Percentiles rank a stretch among this genome's conserved stretches.
These are phyloP conservation scores for Aspergillus ochraceus DNA, from an alignment of 2,329 filamentous ascomycete species.

Conservation along the genomic window DNA sequence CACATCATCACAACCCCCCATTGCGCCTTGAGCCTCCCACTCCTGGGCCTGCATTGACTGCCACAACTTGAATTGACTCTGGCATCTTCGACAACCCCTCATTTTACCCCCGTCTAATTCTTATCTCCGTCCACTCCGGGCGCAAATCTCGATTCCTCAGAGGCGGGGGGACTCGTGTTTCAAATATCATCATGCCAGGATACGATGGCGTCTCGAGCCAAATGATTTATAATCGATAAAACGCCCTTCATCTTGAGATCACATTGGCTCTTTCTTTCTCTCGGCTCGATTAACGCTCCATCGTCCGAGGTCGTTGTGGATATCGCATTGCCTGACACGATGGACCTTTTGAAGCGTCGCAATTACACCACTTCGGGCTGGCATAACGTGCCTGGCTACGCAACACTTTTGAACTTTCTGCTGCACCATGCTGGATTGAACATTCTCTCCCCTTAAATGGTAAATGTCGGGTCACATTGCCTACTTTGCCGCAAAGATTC, in stretches of 20 bases:
- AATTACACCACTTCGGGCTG: conserved; percentile 11
- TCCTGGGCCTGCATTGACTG: not conserved
- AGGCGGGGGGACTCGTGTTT: not conserved
- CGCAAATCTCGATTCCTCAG: not conserved
- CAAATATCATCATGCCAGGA: conserved; percentile 25
- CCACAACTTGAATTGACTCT: not conserved
- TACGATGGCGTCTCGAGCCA: conserved; percentile 20
- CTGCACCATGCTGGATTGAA: not conserved
- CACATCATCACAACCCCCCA: conserved; percentile 32
- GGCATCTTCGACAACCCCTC: not conserved
- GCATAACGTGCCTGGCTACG: conserved; percentile 7
- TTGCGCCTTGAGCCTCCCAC: conserved; percentile 26
- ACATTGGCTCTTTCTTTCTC: not conserved
- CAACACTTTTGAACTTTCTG: not conserved
- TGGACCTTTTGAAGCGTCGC: not conserved
- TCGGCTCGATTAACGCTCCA: not conserved
- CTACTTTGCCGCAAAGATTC: no score
- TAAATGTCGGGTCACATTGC: not conserved
- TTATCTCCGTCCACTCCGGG: conserved; percentile 10
- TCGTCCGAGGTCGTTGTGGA: not conserved
- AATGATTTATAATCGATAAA: conserved; percentile 10
- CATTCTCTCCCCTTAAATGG: not conserved
- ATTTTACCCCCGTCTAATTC: not conserved
- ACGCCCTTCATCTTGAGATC: not conserved
- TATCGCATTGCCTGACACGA: not conserved